phyloP scores from a whole-genome alignment of 2,329 filamentous ascomycete species.

The Claviceps sp. region DNA sequence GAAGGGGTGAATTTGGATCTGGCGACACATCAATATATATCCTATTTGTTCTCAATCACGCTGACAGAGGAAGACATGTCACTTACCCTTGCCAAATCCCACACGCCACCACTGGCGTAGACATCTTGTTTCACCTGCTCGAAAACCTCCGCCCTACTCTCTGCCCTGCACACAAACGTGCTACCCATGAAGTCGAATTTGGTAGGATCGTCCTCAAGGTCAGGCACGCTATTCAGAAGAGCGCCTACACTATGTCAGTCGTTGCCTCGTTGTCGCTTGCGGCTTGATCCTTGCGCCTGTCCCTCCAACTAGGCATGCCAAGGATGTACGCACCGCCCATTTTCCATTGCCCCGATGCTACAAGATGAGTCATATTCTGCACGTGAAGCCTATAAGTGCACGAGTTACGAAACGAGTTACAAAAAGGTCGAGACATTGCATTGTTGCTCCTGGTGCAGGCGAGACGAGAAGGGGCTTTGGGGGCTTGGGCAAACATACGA shows the following conservation, averaged over 20 bases:
- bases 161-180: slow-evolving; percentile 52
- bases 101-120: slow-evolving; percentile 59
- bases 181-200: slow-evolving; percentile 62
- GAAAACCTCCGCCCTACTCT: slow-evolving; percentile 55
- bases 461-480: neutral
- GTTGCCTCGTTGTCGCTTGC: neutral
- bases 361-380: slow-evolving; percentile 33
- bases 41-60: neutral
- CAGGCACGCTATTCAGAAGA: slow-evolving; percentile 50
- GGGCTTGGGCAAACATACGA: slow-evolving; percentile 27
- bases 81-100: slow-evolving; percentile 59
- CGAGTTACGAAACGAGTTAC: neutral
- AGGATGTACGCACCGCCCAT: slow-evolving; percentile 44
- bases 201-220: slow-evolving; percentile 37
- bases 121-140: slow-evolving; percentile 57
- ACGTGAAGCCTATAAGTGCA: slow-evolving; percentile 33
- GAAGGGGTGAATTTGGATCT: slow-evolving; percentile 37
- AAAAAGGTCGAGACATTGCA: neutral
- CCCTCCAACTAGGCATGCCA: neutral
- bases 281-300: neutral
- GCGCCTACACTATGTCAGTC: slow-evolving; percentile 36
- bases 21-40: neutral
- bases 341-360: slow-evolving; percentile 44
- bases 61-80: neutral
- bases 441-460: neutral